phyloP scores from a whole-genome alignment of 2,329 filamentous ascomycete genomes.

The Colletotrichum lupini region DNA sequence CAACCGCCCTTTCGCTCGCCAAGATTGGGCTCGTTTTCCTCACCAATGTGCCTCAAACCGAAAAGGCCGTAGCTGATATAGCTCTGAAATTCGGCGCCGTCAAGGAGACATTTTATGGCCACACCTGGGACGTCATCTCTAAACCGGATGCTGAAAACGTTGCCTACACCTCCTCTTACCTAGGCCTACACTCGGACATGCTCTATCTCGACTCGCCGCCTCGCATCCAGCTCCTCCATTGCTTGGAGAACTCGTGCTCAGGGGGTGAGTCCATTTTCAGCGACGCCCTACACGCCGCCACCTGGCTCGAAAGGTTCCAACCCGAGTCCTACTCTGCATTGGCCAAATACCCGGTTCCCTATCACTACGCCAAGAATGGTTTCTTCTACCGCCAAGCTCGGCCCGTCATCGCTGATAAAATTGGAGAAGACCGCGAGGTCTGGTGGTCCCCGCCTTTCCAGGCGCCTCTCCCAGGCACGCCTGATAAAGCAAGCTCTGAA shows the following conservation, averaged over 20 bases:
- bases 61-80: conserved; percentile 74
- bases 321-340: conserved; percentile 51
- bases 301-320: conserved; percentile 45
- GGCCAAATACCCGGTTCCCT: conserved; percentile 60
- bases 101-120: conserved; percentile 90
- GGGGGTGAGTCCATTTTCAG: conserved; percentile 91
- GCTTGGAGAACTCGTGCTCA: conserved; percentile 80
- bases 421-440: conserved; percentile 41
- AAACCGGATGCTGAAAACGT: conserved; percentile 90
- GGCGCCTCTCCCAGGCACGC: conserved; percentile 55
- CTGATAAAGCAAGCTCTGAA: not conserved
- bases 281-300: conserved; percentile 75
- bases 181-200: conserved; percentile 94
- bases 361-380: conserved; percentile 76
- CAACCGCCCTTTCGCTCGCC: conserved; percentile 71
- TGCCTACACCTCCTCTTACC: conserved; percentile 84
- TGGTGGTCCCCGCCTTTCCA: conserved; percentile 87
- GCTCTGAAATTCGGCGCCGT: conserved; percentile 80
- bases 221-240: conserved; percentile 88
- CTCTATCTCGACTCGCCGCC: conserved; percentile 86
- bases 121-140: conserved; percentile 88
- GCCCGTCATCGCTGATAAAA: conserved; percentile 54
- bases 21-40: conserved; percentile 82
- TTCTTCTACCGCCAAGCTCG: conserved; percentile 71
- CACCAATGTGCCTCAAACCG: conserved; percentile 75